phyloP scores from a whole-genome alignment of 2,329 filamentous ascomycete genomes.

The Xylaria sp. region DNA sequence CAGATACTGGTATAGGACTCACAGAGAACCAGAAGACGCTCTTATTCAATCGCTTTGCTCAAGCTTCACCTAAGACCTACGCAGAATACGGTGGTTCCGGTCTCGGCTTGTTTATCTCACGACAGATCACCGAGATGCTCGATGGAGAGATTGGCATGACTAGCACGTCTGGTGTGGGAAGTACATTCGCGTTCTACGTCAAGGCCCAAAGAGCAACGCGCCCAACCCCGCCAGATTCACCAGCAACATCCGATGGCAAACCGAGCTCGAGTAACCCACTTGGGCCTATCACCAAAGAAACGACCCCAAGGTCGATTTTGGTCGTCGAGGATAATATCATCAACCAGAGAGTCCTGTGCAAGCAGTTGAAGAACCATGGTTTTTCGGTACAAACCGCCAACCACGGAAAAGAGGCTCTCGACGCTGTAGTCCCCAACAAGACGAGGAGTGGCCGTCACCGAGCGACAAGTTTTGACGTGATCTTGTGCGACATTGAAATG shows the following conservation, averaged over 20 bases:
- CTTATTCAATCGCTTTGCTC: not conserved
- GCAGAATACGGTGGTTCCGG: not conserved
- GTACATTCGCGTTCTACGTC: slow-evolving; percentile 1
- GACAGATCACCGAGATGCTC: slow-evolving; percentile 2
- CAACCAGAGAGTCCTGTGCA: not conserved
- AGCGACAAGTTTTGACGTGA: not conserved
- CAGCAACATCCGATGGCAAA: not conserved
- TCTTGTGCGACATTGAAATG: not conserved
- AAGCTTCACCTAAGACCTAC: not conserved
- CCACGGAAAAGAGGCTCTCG: not conserved
- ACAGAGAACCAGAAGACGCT: not conserved
- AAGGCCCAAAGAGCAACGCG: not conserved
- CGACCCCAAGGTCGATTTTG: not conserved
- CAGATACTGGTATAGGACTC: not conserved
- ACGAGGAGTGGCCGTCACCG: not conserved
- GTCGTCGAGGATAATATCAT: slow-evolving; percentile 1
- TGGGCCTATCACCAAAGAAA: not conserved
- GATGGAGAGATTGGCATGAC: not conserved
- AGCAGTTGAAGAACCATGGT: not conserved
- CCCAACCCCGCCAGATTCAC: not conserved
- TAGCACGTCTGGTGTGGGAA: not conserved
- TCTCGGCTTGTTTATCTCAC: not conserved
- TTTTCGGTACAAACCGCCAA: not conserved
- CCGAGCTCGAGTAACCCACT: not conserved
- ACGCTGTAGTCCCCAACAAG: not conserved